Percentiles rank a stretch among this genome's conserved stretches.
phyloP scores from a whole-genome alignment of 2,329 filamentous ascomycete species.

The Pseudopyricularia cyperi region DNA sequence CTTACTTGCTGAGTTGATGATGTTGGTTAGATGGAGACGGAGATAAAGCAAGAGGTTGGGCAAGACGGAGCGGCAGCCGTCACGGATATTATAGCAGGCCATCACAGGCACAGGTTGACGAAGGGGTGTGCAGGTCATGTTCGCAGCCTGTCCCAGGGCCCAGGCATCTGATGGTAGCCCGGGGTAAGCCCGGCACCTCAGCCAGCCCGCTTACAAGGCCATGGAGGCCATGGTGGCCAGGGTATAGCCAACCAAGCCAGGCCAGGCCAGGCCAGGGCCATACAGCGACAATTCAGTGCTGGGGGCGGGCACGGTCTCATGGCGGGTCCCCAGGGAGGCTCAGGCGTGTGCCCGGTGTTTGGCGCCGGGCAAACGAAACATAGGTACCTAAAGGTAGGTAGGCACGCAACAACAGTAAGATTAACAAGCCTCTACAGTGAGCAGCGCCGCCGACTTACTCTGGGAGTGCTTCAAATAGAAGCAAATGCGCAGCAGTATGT shows the following conservation, averaged over 20 bases:
- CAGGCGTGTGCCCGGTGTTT: neutral
- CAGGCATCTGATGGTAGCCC: too few relatives aligned
- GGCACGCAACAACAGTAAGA: constrained; percentile 2
- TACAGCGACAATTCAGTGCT: neutral
- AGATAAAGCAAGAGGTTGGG: neutral
- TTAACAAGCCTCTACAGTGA: constrained; percentile 1
- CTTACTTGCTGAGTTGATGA: neutral
- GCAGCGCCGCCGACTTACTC: constrained; percentile 3
- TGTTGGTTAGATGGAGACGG: neutral
- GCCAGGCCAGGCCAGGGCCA: neutral
- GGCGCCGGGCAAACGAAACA: neutral
- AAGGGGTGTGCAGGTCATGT: too few relatives aligned
- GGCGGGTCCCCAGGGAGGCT: neutral
- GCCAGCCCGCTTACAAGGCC: too few relatives aligned
- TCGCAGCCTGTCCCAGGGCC: too few relatives aligned
- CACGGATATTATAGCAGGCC: neutral
- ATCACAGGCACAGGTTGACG: neutral
- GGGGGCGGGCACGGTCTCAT: neutral
- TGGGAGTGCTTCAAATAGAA: neutral
- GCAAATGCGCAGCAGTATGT: neutral
- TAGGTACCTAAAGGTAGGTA: too few relatives aligned
- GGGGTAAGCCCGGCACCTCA: too few relatives aligned
- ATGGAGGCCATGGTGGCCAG: too few relatives aligned
- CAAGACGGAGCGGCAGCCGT: neutral
- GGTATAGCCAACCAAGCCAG: neutral